A percentile compares a stretch with the other conserved stretches of the same genome.
These are phyloP conservation scores for Lentinus tigrinus DNA, from an alignment of 768 basidiomycete genomes.

Conservation along the genomic window DNA sequence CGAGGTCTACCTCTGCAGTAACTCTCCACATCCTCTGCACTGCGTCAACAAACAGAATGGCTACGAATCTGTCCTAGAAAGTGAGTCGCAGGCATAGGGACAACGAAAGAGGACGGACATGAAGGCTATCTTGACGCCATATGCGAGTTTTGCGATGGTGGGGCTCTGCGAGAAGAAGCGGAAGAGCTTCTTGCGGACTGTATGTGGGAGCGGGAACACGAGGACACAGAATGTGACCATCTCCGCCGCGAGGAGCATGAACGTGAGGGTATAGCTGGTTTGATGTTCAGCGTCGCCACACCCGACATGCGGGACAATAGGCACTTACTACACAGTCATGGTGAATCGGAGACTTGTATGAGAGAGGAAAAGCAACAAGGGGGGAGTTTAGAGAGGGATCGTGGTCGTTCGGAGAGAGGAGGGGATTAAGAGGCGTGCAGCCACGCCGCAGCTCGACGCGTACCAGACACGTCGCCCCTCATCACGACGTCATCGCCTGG, in stretches of 20 bases:
- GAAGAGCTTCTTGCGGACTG: slow-evolving; percentile 68
- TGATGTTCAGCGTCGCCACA: neutral
- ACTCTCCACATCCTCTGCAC: slow-evolving; percentile 90
- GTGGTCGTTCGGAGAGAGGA: slow-evolving; percentile 5
- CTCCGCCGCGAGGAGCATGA: slow-evolving; percentile 78
- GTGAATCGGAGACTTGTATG: slow-evolving; percentile 5
- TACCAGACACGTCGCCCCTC: slow-evolving; percentile 17
- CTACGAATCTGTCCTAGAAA: slow-evolving; percentile 60
- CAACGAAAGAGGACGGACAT: slow-evolving; percentile 52
- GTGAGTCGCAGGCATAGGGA: neutral
- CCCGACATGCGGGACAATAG: neutral
- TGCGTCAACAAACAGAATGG: slow-evolving; percentile 85
- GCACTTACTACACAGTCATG: slow-evolving; percentile 51
- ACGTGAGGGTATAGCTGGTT: slow-evolving; percentile 76
- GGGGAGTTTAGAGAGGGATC: neutral
- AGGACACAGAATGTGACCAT: slow-evolving; percentile 85
- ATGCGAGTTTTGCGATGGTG: slow-evolving; percentile 81
- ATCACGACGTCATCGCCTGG: slow-evolving; percentile 18
- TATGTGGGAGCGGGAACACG: slow-evolving; percentile 82
- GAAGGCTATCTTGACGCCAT: slow-evolving; percentile 91
- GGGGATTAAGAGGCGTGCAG: neutral
- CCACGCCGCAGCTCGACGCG: neutral
- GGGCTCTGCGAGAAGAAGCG: slow-evolving; percentile 66
- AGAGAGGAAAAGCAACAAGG: neutral
- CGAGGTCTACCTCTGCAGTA: slow-evolving; percentile 65